phyloP scores from a whole-genome alignment of 257 asterid species.

The Thymus mandschuricus region DNA sequence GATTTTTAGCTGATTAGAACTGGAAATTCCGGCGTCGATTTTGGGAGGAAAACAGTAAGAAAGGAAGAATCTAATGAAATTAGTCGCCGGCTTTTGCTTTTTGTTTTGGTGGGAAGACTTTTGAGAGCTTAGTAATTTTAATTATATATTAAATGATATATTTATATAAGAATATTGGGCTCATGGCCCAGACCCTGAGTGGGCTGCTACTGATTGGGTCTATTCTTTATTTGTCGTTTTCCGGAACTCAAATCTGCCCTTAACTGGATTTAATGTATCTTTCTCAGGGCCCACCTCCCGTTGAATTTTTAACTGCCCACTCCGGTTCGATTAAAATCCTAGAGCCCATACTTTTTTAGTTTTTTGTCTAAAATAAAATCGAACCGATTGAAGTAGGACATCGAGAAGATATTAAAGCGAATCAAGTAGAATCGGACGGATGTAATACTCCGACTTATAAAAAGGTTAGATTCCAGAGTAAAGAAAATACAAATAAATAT shows the following conservation, averaged over 20 bases:
- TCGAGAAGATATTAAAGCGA: too few species aligned
- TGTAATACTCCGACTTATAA: too few species aligned
- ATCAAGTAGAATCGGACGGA: too few species aligned
- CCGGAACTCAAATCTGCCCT: constrained; percentile 56
- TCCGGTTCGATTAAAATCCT: too few species aligned
- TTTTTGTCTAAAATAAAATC: too few species aligned
- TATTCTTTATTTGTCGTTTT: constrained; percentile 47
- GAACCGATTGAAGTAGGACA: too few species aligned
- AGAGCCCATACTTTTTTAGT: too few species aligned
- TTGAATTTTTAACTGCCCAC: too few species aligned
- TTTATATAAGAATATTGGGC: constrained; percentile 34
- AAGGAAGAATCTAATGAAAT: constrained; percentile 15
- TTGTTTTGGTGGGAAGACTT: constrained; percentile 64
- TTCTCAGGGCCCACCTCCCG: constrained; percentile 58
- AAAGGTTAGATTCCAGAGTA: too few species aligned
- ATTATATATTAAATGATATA: neutral
- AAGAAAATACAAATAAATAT: too few species aligned
- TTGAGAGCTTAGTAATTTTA: constrained; percentile 24
- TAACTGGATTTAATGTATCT: constrained; percentile 64
- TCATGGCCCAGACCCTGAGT: constrained; percentile 36
- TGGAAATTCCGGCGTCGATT: constrained; percentile 22
- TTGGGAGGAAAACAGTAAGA: constrained; percentile 12
- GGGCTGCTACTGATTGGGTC: constrained; percentile 38
- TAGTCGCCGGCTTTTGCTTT: constrained; percentile 39
- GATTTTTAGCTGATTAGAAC: neutral